Evolutionary conservation across 2,329 filamentous ascomycete genomes (phyloP), one percentile per base, ranked within the genome.

Genomic region (Fusarium scirpi): DNA sequence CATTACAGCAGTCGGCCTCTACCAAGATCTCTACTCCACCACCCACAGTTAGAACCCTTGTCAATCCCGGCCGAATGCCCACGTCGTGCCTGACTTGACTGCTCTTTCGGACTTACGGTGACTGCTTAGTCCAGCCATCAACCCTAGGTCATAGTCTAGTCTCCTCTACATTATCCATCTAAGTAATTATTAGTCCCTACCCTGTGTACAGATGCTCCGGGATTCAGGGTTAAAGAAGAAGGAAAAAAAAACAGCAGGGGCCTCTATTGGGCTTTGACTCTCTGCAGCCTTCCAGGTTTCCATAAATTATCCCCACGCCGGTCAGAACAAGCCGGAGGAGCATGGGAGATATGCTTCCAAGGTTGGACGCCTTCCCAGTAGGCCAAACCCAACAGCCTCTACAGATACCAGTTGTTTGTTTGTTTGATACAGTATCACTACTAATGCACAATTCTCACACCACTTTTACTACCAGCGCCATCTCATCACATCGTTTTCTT

Each of bases 21-120:
- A 65, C 54, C 60, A 52, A 61, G 63, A 70, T 65, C 58, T 62
- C 52, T 58, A 48, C 70, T 67, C 71, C 69, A 70, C 70, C 51
- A 64, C 68, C 62, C 63, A 68, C 68, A 62, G 40, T 25, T 43
- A 46, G 51, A 58, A 70, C 61, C 73, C 73, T 74, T 65, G 69
- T 74, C 70, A 53, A 70, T 74, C 74, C 69, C 64, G 59, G 65
- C 64, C 71, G 73, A 71, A 73, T 74, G 59, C 67, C 69, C 72
- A 71, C 70, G 64, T 65, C 72, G 72, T 75, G 74, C 74, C 70
- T 74, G 74, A 71, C 68, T 71, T 76, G 73, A 64, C 64, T 71
- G 57, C 69, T 61, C 60, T 49, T 64, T 54, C 67, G 54, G 52
- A 61, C 58, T 49, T 64, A 56, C 67, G 54, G 52, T 66, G 53